A percentile compares a stretch with the other conserved stretches of the same genome.
These are phyloP conservation scores for Ascochyta koolunga DNA, from an alignment of 2,329 filamentous ascomycete species.

Conservation along the genomic window DNA sequence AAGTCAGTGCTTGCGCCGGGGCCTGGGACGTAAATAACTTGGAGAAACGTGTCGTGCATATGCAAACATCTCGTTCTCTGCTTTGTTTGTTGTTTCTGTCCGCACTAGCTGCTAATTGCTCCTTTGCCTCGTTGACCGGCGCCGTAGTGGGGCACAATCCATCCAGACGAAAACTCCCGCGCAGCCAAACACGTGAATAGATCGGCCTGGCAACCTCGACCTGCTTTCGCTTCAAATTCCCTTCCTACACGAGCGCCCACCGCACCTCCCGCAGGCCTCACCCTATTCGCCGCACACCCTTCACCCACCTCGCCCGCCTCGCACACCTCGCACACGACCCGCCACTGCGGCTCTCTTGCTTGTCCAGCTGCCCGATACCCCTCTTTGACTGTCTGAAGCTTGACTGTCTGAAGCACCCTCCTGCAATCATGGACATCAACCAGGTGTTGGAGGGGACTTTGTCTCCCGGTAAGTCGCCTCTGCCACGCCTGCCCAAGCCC, in stretches of 20 bases:
- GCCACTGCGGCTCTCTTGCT: slow-evolving; percentile 26
- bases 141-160: slow-evolving; percentile 41
- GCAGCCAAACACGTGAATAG: slow-evolving; percentile 31
- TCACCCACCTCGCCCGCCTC: slow-evolving; percentile 10
- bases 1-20: not conserved
- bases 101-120: slow-evolving; percentile 14
- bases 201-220: slow-evolving; percentile 45
- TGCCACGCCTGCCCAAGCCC: slow-evolving; percentile 14
- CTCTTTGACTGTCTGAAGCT: slow-evolving; percentile 29
- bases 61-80: slow-evolving; percentile 1
- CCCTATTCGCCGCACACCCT: slow-evolving; percentile 28
- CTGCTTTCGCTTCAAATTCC: slow-evolving; percentile 48
- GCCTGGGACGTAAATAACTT: slow-evolving; percentile 8
- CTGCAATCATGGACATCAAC: slow-evolving; percentile 88
- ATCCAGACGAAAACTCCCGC: slow-evolving; percentile 45
- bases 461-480: slow-evolving; percentile 75
- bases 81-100: slow-evolving; percentile 24
- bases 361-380: slow-evolving; percentile 28
- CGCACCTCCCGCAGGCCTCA: slow-evolving; percentile 36
- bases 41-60: slow-evolving; percentile 11
- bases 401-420: slow-evolving; percentile 37
- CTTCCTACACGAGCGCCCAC: slow-evolving; percentile 43
- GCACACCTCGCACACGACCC: slow-evolving; percentile 19
- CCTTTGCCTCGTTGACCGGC: slow-evolving; percentile 23
- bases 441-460: slow-evolving; percentile 97